Evolutionary conservation across 768 basidiomycete species (phyloP).

Genomic region (Auriscalpium microsporum): DNA sequence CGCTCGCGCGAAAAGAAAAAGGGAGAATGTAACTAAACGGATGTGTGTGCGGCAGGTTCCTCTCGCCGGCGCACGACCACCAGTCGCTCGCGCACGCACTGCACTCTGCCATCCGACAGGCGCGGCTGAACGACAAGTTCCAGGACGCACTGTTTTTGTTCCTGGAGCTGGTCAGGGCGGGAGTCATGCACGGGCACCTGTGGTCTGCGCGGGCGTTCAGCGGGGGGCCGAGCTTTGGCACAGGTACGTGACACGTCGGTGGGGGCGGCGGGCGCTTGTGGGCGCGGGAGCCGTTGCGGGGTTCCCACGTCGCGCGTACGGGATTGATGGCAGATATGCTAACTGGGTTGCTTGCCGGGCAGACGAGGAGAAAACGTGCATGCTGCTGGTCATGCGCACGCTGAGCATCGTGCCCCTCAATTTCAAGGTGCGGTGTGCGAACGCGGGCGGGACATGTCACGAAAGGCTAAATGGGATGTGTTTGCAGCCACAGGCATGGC

Average conservation of each 20-base stretch:
- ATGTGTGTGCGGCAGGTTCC: conserved; percentile 52
- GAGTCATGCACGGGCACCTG: conserved; percentile 89
- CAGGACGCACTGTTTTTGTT: conserved; percentile 94
- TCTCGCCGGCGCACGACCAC: conserved; percentile 81
- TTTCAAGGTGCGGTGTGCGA: conserved; percentile 63
- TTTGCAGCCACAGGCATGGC: conserved; percentile 79
- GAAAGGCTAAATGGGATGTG: background rate
- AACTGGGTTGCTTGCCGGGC: conserved; percentile 12
- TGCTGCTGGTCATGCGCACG: conserved; percentile 94
- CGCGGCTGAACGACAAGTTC: conserved; percentile 94
- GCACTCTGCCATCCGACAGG: conserved; percentile 67
- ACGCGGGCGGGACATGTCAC: too few species aligned
- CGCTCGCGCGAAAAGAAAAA: background rate
- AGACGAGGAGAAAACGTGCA: conserved; percentile 92
- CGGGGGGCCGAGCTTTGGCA: conserved; percentile 92
- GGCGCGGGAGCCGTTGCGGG: background rate
- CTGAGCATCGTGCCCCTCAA: conserved; percentile 90
- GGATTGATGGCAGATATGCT: conserved; percentile 8
- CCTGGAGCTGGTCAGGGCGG: conserved; percentile 91
- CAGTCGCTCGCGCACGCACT: conserved; percentile 88
- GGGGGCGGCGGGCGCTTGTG: conserved; percentile 13
- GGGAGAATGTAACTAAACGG: too few species aligned
- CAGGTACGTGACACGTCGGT: conserved; percentile 41
- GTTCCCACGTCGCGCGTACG: conserved; percentile 12
- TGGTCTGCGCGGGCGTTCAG: conserved; percentile 87